These are phyloP conservation scores for Rosa persica DNA, from an alignment of 306 rosid genomes.

Conservation along the genomic window DNA sequence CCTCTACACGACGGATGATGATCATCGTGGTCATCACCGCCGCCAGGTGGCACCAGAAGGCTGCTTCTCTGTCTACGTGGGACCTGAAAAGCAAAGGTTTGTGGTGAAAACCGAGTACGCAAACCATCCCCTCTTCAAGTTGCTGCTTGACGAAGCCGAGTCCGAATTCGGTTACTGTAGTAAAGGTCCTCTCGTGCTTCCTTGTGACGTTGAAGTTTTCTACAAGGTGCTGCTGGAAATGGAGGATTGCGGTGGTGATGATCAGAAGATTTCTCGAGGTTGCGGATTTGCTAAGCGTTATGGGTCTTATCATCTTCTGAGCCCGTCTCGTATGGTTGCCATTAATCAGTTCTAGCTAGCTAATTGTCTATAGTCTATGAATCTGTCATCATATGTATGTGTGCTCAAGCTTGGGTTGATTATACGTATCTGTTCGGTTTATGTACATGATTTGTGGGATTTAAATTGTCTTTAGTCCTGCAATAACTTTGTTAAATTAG, in stretches of 20 bases:
- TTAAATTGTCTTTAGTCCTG: not conserved
- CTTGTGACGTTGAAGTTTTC: slow-evolving; percentile 72
- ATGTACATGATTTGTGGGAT: not conserved
- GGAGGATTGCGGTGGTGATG: slow-evolving; percentile 32
- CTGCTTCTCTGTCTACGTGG: slow-evolving; percentile 83
- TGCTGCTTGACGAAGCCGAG: slow-evolving; percentile 81
- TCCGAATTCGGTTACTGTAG: slow-evolving; percentile 67
- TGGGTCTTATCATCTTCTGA: slow-evolving; percentile 48
- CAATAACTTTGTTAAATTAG: not conserved
- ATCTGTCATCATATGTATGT: not conserved
- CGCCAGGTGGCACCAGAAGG: slow-evolving; percentile 52
- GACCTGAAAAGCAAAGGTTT: slow-evolving; percentile 64
- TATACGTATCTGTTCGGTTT: not conserved
- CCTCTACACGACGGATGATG: not conserved
- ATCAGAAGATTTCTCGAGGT: slow-evolving; percentile 27
- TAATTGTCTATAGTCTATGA: not conserved
- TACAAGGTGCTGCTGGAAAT: slow-evolving; percentile 63
- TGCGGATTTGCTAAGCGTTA: slow-evolving; percentile 48
- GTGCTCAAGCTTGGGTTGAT: not conserved
- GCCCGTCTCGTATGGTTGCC: slow-evolving; percentile 41
- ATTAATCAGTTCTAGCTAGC: slow-evolving; percentile 38
- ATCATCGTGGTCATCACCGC: not conserved
- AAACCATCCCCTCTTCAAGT: slow-evolving; percentile 77
- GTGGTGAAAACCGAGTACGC: slow-evolving; percentile 60
- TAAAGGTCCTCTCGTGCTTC: slow-evolving; percentile 73